phyloP scores from a whole-genome alignment of 2,329 filamentous ascomycete genomes.

The Sporothrix phasma region DNA sequence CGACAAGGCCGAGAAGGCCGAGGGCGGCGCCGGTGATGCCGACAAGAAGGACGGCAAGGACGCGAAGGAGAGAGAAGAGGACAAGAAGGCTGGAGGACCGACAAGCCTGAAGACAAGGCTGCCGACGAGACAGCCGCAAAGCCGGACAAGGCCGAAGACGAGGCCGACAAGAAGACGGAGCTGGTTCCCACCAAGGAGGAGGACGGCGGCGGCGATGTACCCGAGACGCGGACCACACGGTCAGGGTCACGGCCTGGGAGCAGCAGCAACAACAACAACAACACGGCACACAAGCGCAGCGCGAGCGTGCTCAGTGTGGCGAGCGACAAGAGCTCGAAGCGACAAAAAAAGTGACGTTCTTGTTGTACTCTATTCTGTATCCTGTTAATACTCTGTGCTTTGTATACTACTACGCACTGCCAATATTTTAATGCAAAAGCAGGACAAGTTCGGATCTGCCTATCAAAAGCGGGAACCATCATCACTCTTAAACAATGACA shows the following conservation, averaged over 20 bases:
- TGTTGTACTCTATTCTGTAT: background rate
- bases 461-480: background rate
- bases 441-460: too few species aligned
- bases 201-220: slow-evolving; percentile 18
- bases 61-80: background rate
- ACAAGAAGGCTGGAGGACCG: background rate
- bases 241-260: slow-evolving; percentile 24
- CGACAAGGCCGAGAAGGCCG: background rate
- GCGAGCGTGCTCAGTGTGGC: slow-evolving; percentile 66
- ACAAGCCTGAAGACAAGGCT: background rate
- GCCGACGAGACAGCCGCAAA: background rate
- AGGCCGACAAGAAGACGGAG: slow-evolving; percentile 14
- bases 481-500: background rate
- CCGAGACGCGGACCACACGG: slow-evolving; percentile 20
- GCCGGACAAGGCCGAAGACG: slow-evolving; percentile 17
- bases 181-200: slow-evolving; percentile 17
- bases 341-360: slow-evolving; percentile 42
- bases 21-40: background rate
- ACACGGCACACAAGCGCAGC: slow-evolving; percentile 57
- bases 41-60: background rate
- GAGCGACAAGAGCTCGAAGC: slow-evolving; percentile 54
- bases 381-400: too few species aligned
- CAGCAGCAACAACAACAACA: slow-evolving; percentile 16
- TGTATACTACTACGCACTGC: background rate
- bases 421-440: background rate